Evolutionary conservation across 805 yeast genomes (phyloP), one percentile per base, ranked within the genome.

Genomic region (Monosporozyma unispora): DNA sequence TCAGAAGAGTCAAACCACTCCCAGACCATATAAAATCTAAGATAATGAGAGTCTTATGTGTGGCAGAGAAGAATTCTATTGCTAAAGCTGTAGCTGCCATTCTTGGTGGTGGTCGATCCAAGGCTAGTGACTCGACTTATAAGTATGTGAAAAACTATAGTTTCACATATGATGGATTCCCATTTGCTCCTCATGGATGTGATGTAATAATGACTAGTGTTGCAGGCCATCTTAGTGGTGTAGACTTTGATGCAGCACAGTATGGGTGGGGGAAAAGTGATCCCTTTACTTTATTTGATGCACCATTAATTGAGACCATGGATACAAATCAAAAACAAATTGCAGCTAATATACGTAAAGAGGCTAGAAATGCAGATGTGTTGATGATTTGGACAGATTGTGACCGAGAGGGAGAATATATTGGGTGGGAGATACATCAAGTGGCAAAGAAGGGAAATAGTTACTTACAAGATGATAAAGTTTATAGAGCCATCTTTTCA

Each of bases 351-450:
- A 87, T 93, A 45, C 64, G 75, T 28, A 65, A 65, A 3, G 88
- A 88, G 60, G 85, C 89, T 4, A 64, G 81, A 39, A 60, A 59
- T 18, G 78, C 87, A 4, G 77, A 80, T 47, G 70, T 70, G 38
- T 68, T 93, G 48, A 87, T 88, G 86, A 87, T 93, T 7, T 93
- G 99, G 98, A 93, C 99, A 0, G 99, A 93, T 74, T 93, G 99
- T 68, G 98, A 90, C 73, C 73, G 97, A 35, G 98, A 90, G 63
- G 98, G 98, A 1, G 98, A 90, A 64, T 84, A 81, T 64, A 90
- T 90, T 50, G 98, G 97, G 0, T 80, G 75, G 70, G 96, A 90
- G 58, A 80, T 95, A 14, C 73, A 79, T 33, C 74, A 80, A 48
- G 82, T 81, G n/a, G 96, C 96, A 0, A 61, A 63, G 46, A 72